Evolutionary conservation across 768 basidiomycete species (phyloP).

Genomic region (Boletus huronensis): DNA sequence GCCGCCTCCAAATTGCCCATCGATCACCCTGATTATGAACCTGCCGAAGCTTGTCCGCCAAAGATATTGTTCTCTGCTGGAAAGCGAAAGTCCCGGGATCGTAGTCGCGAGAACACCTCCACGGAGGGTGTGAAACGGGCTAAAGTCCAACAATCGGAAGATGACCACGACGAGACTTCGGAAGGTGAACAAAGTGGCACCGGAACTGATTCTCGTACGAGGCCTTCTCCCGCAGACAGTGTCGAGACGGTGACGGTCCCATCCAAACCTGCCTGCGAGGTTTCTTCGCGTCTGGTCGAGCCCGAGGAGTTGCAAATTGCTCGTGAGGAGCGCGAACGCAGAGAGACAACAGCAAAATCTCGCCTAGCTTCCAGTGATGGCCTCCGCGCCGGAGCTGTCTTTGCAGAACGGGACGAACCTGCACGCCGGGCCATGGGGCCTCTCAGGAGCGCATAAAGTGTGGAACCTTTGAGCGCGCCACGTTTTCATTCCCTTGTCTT

Average conservation of each 20-base stretch:
- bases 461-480: background rate
- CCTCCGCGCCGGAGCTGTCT: slow-evolving; percentile 30
- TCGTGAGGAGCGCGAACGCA: slow-evolving; percentile 28
- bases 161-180: slow-evolving; percentile 4
- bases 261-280: slow-evolving; percentile 1
- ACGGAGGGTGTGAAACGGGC: slow-evolving; percentile 15
- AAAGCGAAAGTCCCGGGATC: slow-evolving; percentile 28
- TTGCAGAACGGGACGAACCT: slow-evolving; percentile 29
- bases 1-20: slow-evolving; percentile 52
- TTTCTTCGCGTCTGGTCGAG: background rate
- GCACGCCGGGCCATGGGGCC: slow-evolving; percentile 32
- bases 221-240: background rate
- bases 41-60: slow-evolving; percentile 50
- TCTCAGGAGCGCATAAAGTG: slow-evolving; percentile 15
- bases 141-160: slow-evolving; percentile 5
- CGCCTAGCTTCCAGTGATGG: slow-evolving; percentile 27
- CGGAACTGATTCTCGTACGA: background rate
- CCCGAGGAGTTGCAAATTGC: slow-evolving; percentile 6
- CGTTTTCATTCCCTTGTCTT: background rate
- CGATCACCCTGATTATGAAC: slow-evolving; percentile 64
- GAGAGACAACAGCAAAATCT: slow-evolving; percentile 20
- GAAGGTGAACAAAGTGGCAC: slow-evolving; percentile 16
- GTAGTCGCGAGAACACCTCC: slow-evolving; percentile 17
- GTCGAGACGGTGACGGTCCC: slow-evolving; percentile 3
- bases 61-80: slow-evolving; percentile 48